A percentile compares a stretch with the other conserved stretches of the same genome.
Conservation (phyloP, 2,329 filamentous ascomycete species). For the Beauveria rudraprayagi region DNA sequence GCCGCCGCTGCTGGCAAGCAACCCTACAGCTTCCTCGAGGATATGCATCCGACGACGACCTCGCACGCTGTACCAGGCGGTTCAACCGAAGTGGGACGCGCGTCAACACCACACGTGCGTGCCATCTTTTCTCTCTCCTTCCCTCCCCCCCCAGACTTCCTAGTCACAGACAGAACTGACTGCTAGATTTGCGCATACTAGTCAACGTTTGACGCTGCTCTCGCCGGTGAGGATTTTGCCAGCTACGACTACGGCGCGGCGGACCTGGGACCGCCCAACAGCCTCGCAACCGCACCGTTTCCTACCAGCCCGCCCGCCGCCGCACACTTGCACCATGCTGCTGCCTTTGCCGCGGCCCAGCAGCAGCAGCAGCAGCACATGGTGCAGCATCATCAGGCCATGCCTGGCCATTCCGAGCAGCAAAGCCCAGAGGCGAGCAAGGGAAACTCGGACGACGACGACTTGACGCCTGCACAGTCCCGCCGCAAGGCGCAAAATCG, state of each 20-base stretch:
- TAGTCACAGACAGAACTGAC: too few relatives aligned
- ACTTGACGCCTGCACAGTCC: conserved; percentile 49
- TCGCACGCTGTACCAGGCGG: too few relatives aligned
- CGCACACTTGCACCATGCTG: conserved; percentile 25
- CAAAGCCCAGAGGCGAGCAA: conserved; percentile 9
- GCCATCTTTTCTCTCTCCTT: too few relatives aligned
- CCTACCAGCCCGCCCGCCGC: conserved; percentile 42
- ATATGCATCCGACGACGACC: too few relatives aligned
- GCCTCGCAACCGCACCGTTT: conserved; percentile 21
- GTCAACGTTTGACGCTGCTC: conserved; percentile 41
- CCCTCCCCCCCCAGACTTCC: too few relatives aligned
- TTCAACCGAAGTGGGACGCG: too few relatives aligned
- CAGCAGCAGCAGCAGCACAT: conserved; percentile 10
- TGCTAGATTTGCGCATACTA: conserved; percentile 19
- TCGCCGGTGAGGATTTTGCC: conserved; percentile 38
- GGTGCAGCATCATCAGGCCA: conserved; percentile 12
- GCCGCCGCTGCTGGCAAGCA: too few relatives aligned
- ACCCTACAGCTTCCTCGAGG: too few relatives aligned
- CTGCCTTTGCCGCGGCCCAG: conserved; percentile 20
- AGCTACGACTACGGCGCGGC: conserved; percentile 33
- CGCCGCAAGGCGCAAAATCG: conserved; percentile 54
- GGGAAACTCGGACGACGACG: conserved; percentile 39
- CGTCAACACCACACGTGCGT: too few relatives aligned
- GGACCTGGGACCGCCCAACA: conserved; percentile 22
- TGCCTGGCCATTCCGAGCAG: conserved; percentile 16